These are phyloP conservation scores for Ophiocordyceps camponoti-rufipedis DNA, from an alignment of 2,329 filamentous ascomycete species.

Conservation along the genomic window DNA sequence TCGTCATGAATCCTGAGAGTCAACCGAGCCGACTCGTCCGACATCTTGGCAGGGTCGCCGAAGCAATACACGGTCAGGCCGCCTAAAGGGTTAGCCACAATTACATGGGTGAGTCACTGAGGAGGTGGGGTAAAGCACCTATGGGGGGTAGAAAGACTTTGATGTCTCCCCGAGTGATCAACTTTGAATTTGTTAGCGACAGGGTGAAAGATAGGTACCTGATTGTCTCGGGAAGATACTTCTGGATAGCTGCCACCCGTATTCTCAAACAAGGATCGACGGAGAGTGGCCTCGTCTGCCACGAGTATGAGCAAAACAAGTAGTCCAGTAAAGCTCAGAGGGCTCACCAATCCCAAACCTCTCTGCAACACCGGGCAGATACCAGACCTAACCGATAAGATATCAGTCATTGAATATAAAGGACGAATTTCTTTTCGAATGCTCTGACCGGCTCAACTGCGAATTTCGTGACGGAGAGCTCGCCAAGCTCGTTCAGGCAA, in stretches of 20 bases:
- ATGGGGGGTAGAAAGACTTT: slow-evolving; percentile 94
- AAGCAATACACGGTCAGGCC: slow-evolving; percentile 95
- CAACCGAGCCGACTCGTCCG: slow-evolving; percentile 62
- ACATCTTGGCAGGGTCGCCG: slow-evolving; percentile 85
- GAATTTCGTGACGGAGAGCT: slow-evolving; percentile 88
- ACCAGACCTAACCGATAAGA: slow-evolving; percentile 40
- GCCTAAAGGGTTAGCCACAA: slow-evolving; percentile 22
- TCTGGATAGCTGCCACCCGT: slow-evolving; percentile 94
- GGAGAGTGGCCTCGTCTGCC: slow-evolving; percentile 65
- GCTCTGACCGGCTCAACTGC: slow-evolving; percentile 72
- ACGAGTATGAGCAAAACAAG: slow-evolving; percentile 8
- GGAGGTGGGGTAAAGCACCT: slow-evolving; percentile 22
- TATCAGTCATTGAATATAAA: not conserved
- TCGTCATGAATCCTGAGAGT: slow-evolving; percentile 67
- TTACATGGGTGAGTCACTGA: not conserved
- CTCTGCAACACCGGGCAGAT: slow-evolving; percentile 72
- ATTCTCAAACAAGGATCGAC: slow-evolving; percentile 80
- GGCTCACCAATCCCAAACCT: slow-evolving; percentile 68
- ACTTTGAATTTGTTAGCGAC: slow-evolving; percentile 14
- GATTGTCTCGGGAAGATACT: slow-evolving; percentile 13
- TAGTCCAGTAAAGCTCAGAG: not conserved
- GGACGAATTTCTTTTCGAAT: not conserved
- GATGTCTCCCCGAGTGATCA: slow-evolving; percentile 87
- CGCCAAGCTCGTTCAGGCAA: slow-evolving; percentile 68
- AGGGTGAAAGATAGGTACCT: not conserved